Base-by-base conservation (phyloP, 768 basidiomycete species). In the Rhodocollybia butyracea region DNA sequence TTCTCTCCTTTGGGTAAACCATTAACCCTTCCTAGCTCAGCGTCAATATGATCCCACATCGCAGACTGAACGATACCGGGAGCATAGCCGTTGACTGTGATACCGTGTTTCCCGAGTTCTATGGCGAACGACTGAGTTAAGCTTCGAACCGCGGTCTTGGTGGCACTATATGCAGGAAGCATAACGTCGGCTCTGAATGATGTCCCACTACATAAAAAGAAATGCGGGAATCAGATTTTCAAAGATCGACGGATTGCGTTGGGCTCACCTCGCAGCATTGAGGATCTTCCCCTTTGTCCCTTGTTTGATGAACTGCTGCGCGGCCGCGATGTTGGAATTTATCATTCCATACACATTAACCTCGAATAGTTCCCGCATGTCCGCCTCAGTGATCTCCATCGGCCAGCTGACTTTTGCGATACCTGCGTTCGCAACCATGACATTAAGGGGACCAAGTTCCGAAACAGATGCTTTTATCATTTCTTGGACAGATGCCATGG, bases 371-470 rank as follows among this genome's bases (percentile, higher is more conserved):
- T 45, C 46, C 26, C 70, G 66, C 34, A 60, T 62, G 5, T 67
- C 58, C n/a, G 65, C 65, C 19, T 60, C n/a, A 7, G 41, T 52
- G 15, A 46, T 29, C 45, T 42, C 29, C 30, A 27, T 52, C 21
- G 30, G 26, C 31, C 46, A 46, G 30, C 34, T 26, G 26, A 55
- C 55, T n/a, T 43, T 13, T 47, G 38, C 51, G 43, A 75, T 67
- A 1, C 76, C 77, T 5, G 77, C 78, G 62, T 79, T 79, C 3
- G 78, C 76, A 2, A 79, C 69, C 74, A 78, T 74, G 36, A 58
- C 53, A 39, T 46, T 40, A 17, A 58, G 40, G 3, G 57, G 57
- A 13, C 57, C 57, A 15, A 58, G 21, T 24, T 22, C 57, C n/a
- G 46, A n/a, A 5, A 58, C 57, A 21, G 57, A 58, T 15, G 57